Conservation (phyloP, 768 basidiomycete genomes). For the Filobasidium floriforme region DNA sequence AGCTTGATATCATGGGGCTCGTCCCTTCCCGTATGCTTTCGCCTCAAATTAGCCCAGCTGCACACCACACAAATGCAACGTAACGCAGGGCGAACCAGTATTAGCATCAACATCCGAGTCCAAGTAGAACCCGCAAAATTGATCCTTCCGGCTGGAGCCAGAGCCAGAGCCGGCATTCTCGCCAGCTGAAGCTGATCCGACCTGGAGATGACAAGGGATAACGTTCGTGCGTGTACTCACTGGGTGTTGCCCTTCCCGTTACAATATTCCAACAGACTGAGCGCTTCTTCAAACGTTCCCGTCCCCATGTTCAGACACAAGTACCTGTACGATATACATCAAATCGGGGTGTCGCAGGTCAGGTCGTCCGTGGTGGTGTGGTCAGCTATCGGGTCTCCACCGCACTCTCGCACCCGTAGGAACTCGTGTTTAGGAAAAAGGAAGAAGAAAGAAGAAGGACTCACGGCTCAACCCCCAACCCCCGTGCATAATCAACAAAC, state of each 20-base stretch:
- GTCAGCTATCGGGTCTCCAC: too few species aligned
- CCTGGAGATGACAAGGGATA: too few species aligned
- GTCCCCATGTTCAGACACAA: conserved; percentile 58
- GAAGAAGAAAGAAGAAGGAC: conserved; percentile 43
- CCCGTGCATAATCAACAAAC: conserved; percentile 56
- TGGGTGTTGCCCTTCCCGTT: conserved; percentile 50
- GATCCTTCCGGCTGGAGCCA: too few species aligned
- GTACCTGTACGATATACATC: conserved; percentile 10
- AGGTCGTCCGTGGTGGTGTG: too few species aligned
- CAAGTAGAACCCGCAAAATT: too few species aligned
- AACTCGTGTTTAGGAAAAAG: too few species aligned
- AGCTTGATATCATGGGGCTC: conserved; percentile 55
- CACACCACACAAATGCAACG: conserved; percentile 38
- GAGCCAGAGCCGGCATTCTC: too few species aligned
- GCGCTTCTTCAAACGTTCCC: conserved; percentile 56
- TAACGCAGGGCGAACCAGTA: background rate
- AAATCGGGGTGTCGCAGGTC: too few species aligned
- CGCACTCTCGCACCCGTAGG: too few species aligned
- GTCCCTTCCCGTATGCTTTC: conserved; percentile 54
- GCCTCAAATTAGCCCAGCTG: conserved; percentile 55
- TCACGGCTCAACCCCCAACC: conserved; percentile 54
- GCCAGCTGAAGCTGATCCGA: too few species aligned
- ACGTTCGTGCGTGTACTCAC: conserved; percentile 25
- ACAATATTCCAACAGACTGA: conserved; percentile 59
- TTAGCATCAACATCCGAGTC: too few species aligned